phyloP scores from a whole-genome alignment of 352 stramenopile genomes.

The Globisporangium splendens region DNA sequence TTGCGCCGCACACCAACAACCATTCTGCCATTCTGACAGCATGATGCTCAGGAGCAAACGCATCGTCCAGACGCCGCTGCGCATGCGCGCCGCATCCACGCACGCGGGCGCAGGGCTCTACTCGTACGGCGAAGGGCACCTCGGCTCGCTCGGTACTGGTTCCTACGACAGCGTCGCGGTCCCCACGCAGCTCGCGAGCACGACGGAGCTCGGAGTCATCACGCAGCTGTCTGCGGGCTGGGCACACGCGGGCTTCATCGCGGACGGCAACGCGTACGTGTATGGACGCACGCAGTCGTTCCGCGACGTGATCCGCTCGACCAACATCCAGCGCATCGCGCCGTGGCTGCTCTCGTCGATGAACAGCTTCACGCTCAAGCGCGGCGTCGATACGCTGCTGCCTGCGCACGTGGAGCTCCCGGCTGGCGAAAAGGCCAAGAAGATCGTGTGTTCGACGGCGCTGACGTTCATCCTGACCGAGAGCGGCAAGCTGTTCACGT shows the following conservation, averaged over 20 bases:
- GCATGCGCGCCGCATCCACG: background rate
- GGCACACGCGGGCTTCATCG: constrained; percentile 75
- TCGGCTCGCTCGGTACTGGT: constrained; percentile 69
- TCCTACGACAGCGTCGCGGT: constrained; percentile 49
- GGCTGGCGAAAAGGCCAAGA: constrained; percentile 54
- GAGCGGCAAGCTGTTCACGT: constrained; percentile 72
- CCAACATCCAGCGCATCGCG: constrained; percentile 79
- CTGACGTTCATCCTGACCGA: constrained; percentile 75
- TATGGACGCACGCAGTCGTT: constrained; percentile 83
- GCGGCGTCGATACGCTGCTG: constrained; percentile 61
- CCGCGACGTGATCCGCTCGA: constrained; percentile 77
- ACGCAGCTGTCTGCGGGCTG: constrained; percentile 71
- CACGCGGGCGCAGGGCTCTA: constrained; percentile 38
- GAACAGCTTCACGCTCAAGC: constrained; percentile 65
- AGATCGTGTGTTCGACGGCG: constrained; percentile 82
- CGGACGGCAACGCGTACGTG: constrained; percentile 64
- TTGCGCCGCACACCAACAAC: background rate
- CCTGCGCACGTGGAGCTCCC: constrained; percentile 56
- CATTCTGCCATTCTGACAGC: background rate
- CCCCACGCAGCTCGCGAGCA: constrained; percentile 44
- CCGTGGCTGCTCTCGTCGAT: constrained; percentile 66
- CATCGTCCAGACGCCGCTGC: background rate
- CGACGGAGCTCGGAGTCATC: constrained; percentile 34
- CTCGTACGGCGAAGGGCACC: constrained; percentile 77
- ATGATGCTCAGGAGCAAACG: background rate